Evolutionary conservation across 1,284 basidiomycete genomes (phyloP), one percentile per base, ranked within the genome.

Genomic region (Microbotryum intermedium): DNA sequence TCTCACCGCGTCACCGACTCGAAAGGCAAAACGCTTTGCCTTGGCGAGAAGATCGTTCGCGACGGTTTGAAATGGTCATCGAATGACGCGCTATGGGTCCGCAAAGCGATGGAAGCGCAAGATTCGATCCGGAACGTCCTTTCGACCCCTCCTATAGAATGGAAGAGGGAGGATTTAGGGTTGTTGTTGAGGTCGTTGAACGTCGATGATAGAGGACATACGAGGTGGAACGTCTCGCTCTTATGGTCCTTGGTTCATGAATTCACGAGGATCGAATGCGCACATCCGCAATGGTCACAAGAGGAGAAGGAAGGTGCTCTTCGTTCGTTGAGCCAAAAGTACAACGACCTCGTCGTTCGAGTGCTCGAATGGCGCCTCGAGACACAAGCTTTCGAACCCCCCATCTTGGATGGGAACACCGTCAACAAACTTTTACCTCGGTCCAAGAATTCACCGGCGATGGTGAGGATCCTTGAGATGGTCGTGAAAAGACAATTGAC

Each of bases 401-500:
- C 87, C 10, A 71, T 91, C 9, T 77, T 95, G 6, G 83, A 90
- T 69, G 91, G 92, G 3, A 82, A 79, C 49, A 82, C 86, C 55
- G 77, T 91, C 48, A 76, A 76, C 26, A 72, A 83, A 6, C 77
- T 93, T 9, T 78, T 77, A 10, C 75, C 76, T 4, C 81, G 78
- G 63, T 80, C 84, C 1, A 88, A 89, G 23, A 62, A 45, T 10
- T 59, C 59, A 2, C 63, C 65, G 1, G 81, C 82, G 2, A 85
- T 88, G 83, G 82, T 84, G 7, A 80, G 82, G 29, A 74, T 86
- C 21, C 77, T 88, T n/a, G 75, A 79, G 21, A 80, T 79, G 44
- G 79, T 94, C 46, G 73, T 88, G 25, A 81, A 84, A 62, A 94
- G 89, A 88, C 90, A 92, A 72, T 79, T 95, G 13, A 83, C 82